Percentiles rank a stretch among this genome's conserved stretches.
Conservation (phyloP, 805 yeast species). For the Metschnikowia aberdeeniae region DNA sequence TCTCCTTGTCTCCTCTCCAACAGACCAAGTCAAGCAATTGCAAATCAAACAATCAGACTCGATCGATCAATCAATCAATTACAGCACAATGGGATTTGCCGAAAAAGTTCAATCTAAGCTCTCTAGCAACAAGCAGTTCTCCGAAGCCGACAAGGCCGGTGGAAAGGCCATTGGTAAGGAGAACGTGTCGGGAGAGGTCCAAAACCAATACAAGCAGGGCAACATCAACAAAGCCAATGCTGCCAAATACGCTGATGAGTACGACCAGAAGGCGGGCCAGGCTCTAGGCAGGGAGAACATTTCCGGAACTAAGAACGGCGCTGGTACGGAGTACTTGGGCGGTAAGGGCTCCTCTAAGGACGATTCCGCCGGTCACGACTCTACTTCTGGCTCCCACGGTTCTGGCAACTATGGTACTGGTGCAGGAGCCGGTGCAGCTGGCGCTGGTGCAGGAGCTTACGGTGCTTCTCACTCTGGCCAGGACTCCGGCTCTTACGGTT, state of each 20-base stretch:
- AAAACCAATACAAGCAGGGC: conserved; percentile 29
- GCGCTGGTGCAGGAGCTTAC: conserved; percentile 10
- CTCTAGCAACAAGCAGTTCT: conserved; percentile 24
- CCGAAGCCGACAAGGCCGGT: conserved; percentile 27
- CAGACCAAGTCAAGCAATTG: not conserved
- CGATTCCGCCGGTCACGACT: not conserved
- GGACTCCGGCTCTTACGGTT: conserved; percentile 1
- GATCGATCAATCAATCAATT: not conserved
- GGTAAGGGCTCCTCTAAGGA: conserved; percentile 6
- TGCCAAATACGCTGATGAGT: conserved; percentile 24
- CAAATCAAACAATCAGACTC: not conserved
- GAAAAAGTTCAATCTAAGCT: conserved; percentile 33
- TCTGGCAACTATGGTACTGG: conserved; percentile 4
- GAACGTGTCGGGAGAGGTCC: conserved; percentile 25
- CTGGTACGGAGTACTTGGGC: conserved; percentile 25
- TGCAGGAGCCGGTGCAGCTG: conserved; percentile 12
- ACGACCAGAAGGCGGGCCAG: conserved; percentile 25
- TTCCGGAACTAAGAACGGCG: conserved; percentile 23
- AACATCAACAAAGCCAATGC: conserved; percentile 26
- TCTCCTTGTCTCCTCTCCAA: not conserved
- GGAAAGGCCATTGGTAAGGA: conserved; percentile 29
- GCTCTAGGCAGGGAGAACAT: conserved; percentile 13
- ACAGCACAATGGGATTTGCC: conserved; percentile 31
- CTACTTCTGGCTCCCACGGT: conserved; percentile 3
- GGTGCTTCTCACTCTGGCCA: not conserved